These are phyloP conservation scores for Tulasnella sp. DNA, from an alignment of 768 basidiomycete species.

Conservation along the genomic window DNA sequence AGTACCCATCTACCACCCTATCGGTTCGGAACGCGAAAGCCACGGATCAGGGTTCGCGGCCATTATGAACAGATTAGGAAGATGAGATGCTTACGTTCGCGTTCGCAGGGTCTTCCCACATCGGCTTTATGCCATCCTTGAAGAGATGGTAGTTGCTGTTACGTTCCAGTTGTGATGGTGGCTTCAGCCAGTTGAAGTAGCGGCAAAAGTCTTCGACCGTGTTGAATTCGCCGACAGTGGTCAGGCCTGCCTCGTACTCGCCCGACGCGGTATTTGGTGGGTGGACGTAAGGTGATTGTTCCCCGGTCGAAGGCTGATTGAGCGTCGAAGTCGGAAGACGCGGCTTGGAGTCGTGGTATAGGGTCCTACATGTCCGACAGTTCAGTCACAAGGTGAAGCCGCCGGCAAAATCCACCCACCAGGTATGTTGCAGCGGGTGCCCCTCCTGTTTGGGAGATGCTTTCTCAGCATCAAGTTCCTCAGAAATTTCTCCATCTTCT, in stretches of 20 bases:
- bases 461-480: constrained; percentile 23
- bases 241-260: constrained; percentile 76
- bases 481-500: constrained; percentile 32
- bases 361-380: constrained; percentile 47
- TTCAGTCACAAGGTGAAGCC: background rate
- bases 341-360: constrained; percentile 80
- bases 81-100: constrained; percentile 34
- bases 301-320: background rate
- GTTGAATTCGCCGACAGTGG: constrained; percentile 77
- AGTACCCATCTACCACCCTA: constrained; percentile 88
- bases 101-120: constrained; percentile 96
- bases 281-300: constrained; percentile 14
- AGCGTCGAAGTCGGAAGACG: constrained; percentile 31
- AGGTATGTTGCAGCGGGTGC: constrained; percentile 73
- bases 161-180: constrained; percentile 74
- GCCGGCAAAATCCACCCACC: constrained; percentile 37
- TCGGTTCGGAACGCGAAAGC: background rate
- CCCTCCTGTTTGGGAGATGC: background rate
- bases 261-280: constrained; percentile 41
- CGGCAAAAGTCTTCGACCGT: constrained; percentile 86
- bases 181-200: constrained; percentile 90
- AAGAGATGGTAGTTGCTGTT: constrained; percentile 94
- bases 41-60: background rate
- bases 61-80: background rate
- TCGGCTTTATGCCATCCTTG: constrained; percentile 86